Percentiles rank a stretch among this genome's conserved stretches.
phyloP scores from a whole-genome alignment of 1,284 basidiomycete genomes.

The Volvariella surrecta region DNA sequence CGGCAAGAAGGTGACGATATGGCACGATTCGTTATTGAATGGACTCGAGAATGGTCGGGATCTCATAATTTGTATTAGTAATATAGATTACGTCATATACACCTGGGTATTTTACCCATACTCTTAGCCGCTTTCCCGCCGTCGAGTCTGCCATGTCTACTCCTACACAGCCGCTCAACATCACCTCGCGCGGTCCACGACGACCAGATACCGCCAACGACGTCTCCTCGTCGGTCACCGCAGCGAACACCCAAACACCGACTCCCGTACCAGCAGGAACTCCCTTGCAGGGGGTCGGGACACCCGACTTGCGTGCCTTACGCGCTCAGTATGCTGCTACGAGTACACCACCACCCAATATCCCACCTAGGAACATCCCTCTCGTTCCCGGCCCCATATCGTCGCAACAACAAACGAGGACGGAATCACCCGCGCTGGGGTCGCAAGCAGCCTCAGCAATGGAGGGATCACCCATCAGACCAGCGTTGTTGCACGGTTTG shows the following conservation, averaged over 20 bases:
- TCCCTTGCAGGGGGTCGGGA: slow-evolving; percentile 24
- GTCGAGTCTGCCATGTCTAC: slow-evolving; percentile 38
- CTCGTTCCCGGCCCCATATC: no score
- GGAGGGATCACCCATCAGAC: slow-evolving; percentile 15
- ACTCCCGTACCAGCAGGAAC: slow-evolving; percentile 12
- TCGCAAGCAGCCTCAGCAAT: no score
- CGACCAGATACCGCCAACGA: slow-evolving; percentile 15
- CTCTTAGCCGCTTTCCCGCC: slow-evolving; percentile 4
- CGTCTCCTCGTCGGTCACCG: slow-evolving; percentile 19
- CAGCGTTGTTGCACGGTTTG: slow-evolving; percentile 11
- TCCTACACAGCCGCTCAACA: slow-evolving; percentile 53
- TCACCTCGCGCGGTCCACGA: slow-evolving; percentile 29
- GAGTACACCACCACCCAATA: slow-evolving; percentile 56
- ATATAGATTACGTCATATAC: no score
- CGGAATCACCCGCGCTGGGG: no score
- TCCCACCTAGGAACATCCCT: slow-evolving; percentile 39
- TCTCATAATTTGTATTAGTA: no score
- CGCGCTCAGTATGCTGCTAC: slow-evolving; percentile 45
- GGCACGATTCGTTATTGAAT: slow-evolving; percentile 41
- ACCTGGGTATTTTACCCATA: no score
- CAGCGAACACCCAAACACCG: not conserved
- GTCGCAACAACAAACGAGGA: no score
- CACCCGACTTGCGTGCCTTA: slow-evolving; percentile 48
- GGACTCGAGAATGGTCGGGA: slow-evolving; percentile 21
- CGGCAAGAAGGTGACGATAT: slow-evolving; percentile 36